A percentile compares a stretch with the other conserved stretches of the same genome.
These are phyloP conservation scores for Globisporangium cylindrosporum DNA, from an alignment of 352 stramenopile species.

Conservation along the genomic window DNA sequence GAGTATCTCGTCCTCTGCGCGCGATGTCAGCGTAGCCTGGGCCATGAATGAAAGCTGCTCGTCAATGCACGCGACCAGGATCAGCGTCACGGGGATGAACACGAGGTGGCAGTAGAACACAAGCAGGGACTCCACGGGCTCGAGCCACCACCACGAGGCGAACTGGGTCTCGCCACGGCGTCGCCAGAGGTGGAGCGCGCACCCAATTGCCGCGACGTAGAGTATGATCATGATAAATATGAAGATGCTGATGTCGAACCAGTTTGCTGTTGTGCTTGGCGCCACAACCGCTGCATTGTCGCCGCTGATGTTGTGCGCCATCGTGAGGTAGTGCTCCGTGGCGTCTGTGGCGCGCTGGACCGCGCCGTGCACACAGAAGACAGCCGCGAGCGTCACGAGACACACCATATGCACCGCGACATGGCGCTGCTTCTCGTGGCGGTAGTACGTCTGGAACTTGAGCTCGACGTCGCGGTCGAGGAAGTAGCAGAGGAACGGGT, in stretches of 20 bases:
- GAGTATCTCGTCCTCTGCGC: slow-evolving; percentile 7
- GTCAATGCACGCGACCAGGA: slow-evolving; percentile 35
- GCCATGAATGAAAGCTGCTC: slow-evolving; percentile 25
- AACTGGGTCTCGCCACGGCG: slow-evolving; percentile 34
- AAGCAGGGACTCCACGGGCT: slow-evolving; percentile 43
- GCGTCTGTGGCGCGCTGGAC: slow-evolving; percentile 15
- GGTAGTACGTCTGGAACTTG: slow-evolving; percentile 62
- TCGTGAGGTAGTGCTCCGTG: slow-evolving; percentile 17
- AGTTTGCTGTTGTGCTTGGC: slow-evolving; percentile 1
- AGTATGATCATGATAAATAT: slow-evolving; percentile 22
- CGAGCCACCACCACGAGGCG: slow-evolving; percentile 20
- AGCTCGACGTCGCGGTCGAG: slow-evolving; percentile 51
- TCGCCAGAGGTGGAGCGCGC: slow-evolving; percentile 26
- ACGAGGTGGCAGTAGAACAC: slow-evolving; percentile 46
- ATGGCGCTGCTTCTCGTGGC: slow-evolving; percentile 34
- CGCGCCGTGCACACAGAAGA: slow-evolving; percentile 25
- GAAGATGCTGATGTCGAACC: slow-evolving; percentile 27
- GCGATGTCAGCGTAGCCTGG: slow-evolving; percentile 1
- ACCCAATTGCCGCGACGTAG: slow-evolving; percentile 27
- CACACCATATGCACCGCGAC: slow-evolving; percentile 34
- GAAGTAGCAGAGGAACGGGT: slow-evolving; percentile 46
- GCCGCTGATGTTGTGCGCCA: slow-evolving; percentile 12
- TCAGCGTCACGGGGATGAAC: slow-evolving; percentile 32
- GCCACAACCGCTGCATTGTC: neutral
- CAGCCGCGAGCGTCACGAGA: slow-evolving; percentile 24